Evolutionary conservation across 495 filamentous ascomycete species (phyloP).

Genomic region (Chaetomidium leptoderma): DNA sequence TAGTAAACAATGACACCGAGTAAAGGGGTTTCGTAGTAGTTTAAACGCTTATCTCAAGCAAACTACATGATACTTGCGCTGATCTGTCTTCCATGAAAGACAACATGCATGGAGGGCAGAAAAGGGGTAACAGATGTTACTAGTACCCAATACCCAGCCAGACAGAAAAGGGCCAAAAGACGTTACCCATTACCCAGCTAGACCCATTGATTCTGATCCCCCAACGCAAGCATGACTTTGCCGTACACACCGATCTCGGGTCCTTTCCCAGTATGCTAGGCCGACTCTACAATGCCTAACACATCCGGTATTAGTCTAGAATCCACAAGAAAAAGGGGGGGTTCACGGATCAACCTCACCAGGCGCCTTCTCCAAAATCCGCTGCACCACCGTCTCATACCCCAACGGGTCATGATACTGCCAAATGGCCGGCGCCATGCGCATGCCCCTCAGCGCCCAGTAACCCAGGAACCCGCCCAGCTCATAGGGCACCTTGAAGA

Average conservation of each 20-base stretch:
- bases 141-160: not conserved
- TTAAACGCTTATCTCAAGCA: not conserved
- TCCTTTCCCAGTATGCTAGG: too few relatives aligned
- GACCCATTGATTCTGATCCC: too few relatives aligned
- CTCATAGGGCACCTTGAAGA: not conserved
- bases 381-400: constrained; percentile 4
- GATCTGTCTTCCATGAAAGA: not conserved
- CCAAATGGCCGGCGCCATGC: not conserved
- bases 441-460: not conserved
- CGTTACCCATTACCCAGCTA: not conserved
- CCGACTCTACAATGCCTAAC: too few relatives aligned
- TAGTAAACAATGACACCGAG: not conserved
- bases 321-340: not conserved
- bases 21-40: not conserved
- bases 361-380: not conserved
- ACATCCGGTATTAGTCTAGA: too few relatives aligned
- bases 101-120: too few relatives aligned
- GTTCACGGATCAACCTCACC: not conserved
- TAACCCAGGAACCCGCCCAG: not conserved
- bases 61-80: not conserved
- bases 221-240: too few relatives aligned
- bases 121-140: not conserved
- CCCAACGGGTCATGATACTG: not conserved
- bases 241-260: too few relatives aligned
- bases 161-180: not conserved